Base-by-base conservation (phyloP, 352 stramenopile species). In the Poterioochromonas sp. region DNA sequence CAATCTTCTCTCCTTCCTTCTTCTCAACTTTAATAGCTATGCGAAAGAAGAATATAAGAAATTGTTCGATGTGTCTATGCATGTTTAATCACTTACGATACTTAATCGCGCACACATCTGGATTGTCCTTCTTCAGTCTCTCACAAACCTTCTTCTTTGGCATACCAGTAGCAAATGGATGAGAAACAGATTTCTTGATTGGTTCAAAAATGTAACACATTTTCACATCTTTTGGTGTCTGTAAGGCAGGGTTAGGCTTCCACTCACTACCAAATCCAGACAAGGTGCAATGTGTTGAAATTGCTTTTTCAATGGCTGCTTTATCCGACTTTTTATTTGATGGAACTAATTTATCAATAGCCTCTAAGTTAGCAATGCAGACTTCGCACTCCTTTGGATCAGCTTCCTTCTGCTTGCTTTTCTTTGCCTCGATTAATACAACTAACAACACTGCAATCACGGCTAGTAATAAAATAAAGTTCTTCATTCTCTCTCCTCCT, bases 131-230 rank as follows among this genome's bases (percentile, higher is more conserved):
- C 83, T 94, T 92, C 44, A 97, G 85, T 29, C 83, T 86, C 86
- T 96, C 90, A 88, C 93, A 97, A 79, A 97, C 91, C 86, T 93
- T 94, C 71, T 93, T 73, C 76, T 91, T 90, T 34, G 95, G 90
- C 85, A 96, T 95, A 81, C 89, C 90, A 77, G 93, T 95, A 76
- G 86, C 89, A 58, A 97, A 86, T 65, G 95, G 91, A 69, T 91
- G 88, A 63, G 90, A 92, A 49, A 97, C 88, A 62, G 95, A 90
- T 82, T 93, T 94, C 86, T 97, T 97, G 74, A 97, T 85, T 20
- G 93, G 91, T 85, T 93, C 85, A 78, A 97, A 81, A 76, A 90
- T 95, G 88, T 97, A 97, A 86, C 92, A 97, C 79, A 77, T 54
- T 64, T 82, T 80, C 53, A 83, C 73, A 39, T 74, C 65, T 34